Base-by-base conservation (phyloP, 176 grass and related monocot genomes). In the Alopecurus myosuroides region DNA sequence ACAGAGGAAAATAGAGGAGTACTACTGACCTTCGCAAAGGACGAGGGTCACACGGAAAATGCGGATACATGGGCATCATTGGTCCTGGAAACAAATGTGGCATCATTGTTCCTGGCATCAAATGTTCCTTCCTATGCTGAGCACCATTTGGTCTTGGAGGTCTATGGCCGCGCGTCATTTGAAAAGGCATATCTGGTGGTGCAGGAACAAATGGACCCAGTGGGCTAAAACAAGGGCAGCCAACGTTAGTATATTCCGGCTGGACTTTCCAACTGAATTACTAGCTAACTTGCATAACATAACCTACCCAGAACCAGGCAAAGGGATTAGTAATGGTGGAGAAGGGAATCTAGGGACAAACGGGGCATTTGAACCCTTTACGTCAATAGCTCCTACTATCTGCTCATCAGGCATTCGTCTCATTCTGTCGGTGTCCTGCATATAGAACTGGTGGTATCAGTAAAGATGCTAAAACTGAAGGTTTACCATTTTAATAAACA, bases 151-250 rank as follows among this genome's bases (percentile, higher is more conserved):
- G 28, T 80, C 77, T 84, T 62, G 70, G 71, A 30, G 77, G 74
- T 62, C 88, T 90, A 51, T 90, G 84, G 48, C 84, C 87, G 67
- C 85, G 88, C 56, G 85, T 75, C 90, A 95, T 93, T 46, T 84
- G 85, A 80, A 86, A 86, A 48, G 86, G 85, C 48, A 98, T 84
- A 71, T 91, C 85, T 82, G 89, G 92, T 41, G 82, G 85, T 22
- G 77, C 85, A 84, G 95, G 95, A 81, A 98, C 85, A 88, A 98
- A 98, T 79, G 95, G 92, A 55, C 95, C 92, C 76, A 94, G 79
- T 22, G 84, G 90, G 52, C 95, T 97, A 71, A 83, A 86, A 65
- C 83, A 17, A 70, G 74, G 65, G 81, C 17, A 76, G 31, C 61
- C 64, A 79, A 37, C 44, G n/a, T 84, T 81, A 86, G 76, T 12